Evolutionary conservation across 2,329 filamentous ascomycete species (phyloP).

Genomic region (Fusarium oxysporum): DNA sequence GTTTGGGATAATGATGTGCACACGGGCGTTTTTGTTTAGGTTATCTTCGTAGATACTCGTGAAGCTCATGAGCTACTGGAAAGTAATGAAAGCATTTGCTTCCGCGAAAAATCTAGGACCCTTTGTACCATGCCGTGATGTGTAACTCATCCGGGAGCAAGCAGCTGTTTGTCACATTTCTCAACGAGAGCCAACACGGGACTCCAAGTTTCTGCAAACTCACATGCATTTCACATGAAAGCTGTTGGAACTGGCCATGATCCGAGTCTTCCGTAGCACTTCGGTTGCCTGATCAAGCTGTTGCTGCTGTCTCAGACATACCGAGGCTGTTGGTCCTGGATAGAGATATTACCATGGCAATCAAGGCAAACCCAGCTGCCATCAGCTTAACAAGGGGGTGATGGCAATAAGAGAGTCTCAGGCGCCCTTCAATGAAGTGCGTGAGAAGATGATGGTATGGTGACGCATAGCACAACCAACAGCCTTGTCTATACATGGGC

Average conservation of each 20-base stretch:
- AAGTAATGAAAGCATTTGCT: background rate
- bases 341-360: background rate
- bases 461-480: background rate
- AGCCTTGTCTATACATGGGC: background rate
- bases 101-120: too few species aligned
- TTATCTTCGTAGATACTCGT: background rate
- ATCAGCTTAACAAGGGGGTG: background rate
- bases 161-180: background rate
- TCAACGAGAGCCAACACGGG: background rate
- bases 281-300: background rate
- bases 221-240: background rate
- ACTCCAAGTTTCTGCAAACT: rapidly evolving
- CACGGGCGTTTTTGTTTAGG: background rate
- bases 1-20: background rate
- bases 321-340: background rate
- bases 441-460: rapidly evolving
- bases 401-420: background rate
- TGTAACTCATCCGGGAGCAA: too few species aligned
- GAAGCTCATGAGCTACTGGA: background rate
- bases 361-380: background rate
- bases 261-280: background rate
- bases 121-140: rapidly evolving
- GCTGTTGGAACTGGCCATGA: rapidly evolving
- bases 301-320: background rate
- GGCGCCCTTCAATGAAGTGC: background rate